Evolutionary conservation across 2,329 filamentous ascomycete genomes (phyloP).

Genomic region (Teratosphaeria zuluensis): DNA sequence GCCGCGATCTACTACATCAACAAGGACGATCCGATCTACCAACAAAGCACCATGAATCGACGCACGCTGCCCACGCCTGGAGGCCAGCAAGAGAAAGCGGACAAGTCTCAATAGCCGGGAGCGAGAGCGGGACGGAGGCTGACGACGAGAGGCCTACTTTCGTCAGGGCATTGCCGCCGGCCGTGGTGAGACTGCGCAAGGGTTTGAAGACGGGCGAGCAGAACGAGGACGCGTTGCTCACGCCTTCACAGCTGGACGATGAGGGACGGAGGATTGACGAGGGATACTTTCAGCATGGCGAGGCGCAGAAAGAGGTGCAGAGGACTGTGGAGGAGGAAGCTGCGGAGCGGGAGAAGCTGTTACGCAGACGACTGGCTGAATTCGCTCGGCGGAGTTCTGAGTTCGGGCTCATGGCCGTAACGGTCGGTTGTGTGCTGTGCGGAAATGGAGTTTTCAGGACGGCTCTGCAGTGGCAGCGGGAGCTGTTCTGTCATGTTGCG

Average conservation of each 20-base stretch:
- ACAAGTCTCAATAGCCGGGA: conserved; percentile 48
- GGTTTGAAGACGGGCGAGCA: conserved; percentile 53
- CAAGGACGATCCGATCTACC: conserved; percentile 7
- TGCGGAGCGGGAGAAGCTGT: conserved; percentile 49
- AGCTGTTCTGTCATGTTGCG: conserved; percentile 29
- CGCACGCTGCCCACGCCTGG: background rate
- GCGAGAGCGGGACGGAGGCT: conserved; percentile 88
- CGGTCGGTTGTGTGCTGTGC: conserved; percentile 38
- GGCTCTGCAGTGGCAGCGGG: conserved; percentile 26
- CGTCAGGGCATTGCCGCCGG: conserved; percentile 73
- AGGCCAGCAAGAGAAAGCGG: conserved; percentile 9
- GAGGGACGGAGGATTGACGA: conserved; percentile 30
- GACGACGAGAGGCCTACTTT: conserved; percentile 75
- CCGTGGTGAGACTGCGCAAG: conserved; percentile 63
- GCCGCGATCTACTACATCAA: conserved; percentile 9
- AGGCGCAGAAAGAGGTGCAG: conserved; percentile 17
- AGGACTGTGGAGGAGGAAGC: conserved; percentile 29
- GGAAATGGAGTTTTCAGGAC: conserved; percentile 24
- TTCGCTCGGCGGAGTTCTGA: conserved; percentile 60
- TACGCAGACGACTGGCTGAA: conserved; percentile 80
- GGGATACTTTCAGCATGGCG: conserved; percentile 26
- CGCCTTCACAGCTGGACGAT: conserved; percentile 39
- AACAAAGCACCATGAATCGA: conserved; percentile 1
- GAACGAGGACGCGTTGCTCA: conserved; percentile 34
- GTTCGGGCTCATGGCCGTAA: conserved; percentile 43